Percentiles rank a stretch among this genome's conserved stretches.
phyloP scores from a whole-genome alignment of 2,329 filamentous ascomycete species.

The Xylariaceae sp. region DNA sequence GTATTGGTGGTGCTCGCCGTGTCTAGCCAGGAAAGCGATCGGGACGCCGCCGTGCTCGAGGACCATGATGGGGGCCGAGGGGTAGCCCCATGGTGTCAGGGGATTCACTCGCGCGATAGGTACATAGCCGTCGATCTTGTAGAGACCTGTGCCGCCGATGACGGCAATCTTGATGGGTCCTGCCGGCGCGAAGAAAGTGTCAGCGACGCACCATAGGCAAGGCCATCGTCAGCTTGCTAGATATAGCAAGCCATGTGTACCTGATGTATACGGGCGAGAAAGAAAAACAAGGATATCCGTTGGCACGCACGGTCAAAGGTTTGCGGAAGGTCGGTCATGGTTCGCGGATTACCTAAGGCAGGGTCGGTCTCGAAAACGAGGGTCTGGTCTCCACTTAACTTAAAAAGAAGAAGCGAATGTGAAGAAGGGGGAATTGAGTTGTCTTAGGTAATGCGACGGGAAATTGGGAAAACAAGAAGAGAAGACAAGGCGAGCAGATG shows the following conservation, averaged over 20 bases:
- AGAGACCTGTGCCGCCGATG: slow-evolving; percentile 89
- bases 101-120: slow-evolving; percentile 75
- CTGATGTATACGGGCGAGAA: neutral
- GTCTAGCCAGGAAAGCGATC: slow-evolving; percentile 90
- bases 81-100: slow-evolving; percentile 81
- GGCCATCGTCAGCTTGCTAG: neutral
- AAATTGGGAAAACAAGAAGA: neutral
- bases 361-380: neutral
- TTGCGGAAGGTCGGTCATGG: slow-evolving; percentile 52
- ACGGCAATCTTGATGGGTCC: slow-evolving; percentile 78
- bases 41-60: slow-evolving; percentile 78
- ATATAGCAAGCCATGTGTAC: neutral
- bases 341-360: too few relatives aligned
- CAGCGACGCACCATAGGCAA: neutral
- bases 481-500: neutral
- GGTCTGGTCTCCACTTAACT: neutral
- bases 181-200: slow-evolving; percentile 30
- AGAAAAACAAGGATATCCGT: neutral
- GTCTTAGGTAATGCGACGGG: neutral
- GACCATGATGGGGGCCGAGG: slow-evolving; percentile 74
- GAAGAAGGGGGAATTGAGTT: neutral
- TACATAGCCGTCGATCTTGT: slow-evolving; percentile 79
- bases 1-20: slow-evolving; percentile 82
- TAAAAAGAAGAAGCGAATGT: neutral
- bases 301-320: slow-evolving; percentile 53